phyloP scores from a whole-genome alignment of 345 rosid species.

The Arabidopsis suecica region DNA sequence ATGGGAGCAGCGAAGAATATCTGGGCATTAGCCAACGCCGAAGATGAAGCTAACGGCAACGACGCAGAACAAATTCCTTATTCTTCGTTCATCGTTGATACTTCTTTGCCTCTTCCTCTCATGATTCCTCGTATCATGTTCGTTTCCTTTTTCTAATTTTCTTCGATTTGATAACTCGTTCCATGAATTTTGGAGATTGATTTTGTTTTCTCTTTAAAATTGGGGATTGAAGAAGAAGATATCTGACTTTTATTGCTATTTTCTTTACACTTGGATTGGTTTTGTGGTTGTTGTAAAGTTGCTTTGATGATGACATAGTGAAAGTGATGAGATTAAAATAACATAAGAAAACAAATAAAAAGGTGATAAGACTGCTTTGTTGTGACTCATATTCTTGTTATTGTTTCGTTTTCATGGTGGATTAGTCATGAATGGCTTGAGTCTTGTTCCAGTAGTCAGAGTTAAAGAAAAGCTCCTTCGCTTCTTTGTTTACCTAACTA shows the following conservation, averaged over 20 bases:
- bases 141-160: slow-evolving; percentile 25
- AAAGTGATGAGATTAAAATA: slow-evolving; percentile 23
- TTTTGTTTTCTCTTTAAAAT: neutral
- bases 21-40: slow-evolving; percentile 53
- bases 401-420: slow-evolving; percentile 23
- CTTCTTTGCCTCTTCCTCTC: slow-evolving; percentile 61
- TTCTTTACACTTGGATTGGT: neutral
- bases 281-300: slow-evolving; percentile 24
- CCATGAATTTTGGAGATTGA: neutral
- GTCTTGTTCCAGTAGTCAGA: neutral
- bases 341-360: neutral
- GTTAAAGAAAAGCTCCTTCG: neutral
- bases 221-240: slow-evolving; percentile 4
- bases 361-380: neutral
- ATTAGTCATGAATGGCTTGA: neutral
- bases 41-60: slow-evolving; percentile 38
- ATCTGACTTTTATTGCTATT: neutral
- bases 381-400: neutral
- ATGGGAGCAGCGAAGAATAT: slow-evolving; percentile 62
- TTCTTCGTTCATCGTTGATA: slow-evolving; percentile 58
- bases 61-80: slow-evolving; percentile 44
- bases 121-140: slow-evolving; percentile 70
- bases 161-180: neutral
- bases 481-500: neutral
- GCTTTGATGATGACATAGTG: slow-evolving; percentile 22